These are phyloP conservation scores for Paraurostyla sp. DNA, from an alignment of 73 alveolate genomes.

Conservation along the genomic window DNA sequence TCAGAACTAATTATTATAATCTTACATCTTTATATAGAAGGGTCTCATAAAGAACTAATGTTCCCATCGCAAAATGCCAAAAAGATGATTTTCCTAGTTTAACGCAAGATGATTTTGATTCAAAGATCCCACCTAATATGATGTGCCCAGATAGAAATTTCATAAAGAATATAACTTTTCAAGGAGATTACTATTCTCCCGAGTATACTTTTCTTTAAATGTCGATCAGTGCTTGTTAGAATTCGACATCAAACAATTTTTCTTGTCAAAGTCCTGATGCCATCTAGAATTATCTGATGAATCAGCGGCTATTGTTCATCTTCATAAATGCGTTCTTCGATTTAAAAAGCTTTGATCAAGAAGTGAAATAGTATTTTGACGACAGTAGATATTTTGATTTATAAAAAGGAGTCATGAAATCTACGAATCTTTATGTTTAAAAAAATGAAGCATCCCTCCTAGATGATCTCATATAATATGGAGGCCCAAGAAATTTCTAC, in stretches of 20 bases:
- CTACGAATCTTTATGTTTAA: neutral
- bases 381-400: conserved; percentile 3
- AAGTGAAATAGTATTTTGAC: conserved; percentile 4
- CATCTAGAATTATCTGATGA: neutral
- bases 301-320: neutral
- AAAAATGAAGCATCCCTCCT: neutral
- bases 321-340: conserved; percentile 27
- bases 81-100: conserved; percentile 2
- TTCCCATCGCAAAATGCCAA: neutral
- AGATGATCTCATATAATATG: conserved; percentile 28
- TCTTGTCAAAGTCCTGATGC: neutral
- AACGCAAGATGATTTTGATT: neutral
- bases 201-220: conserved; percentile 5
- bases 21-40: too few relatives aligned
- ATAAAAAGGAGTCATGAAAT: neutral
- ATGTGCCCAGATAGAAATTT: too few relatives aligned
- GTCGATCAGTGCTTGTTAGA: neutral
- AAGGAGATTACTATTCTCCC: conserved; percentile 24
- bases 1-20: neutral
- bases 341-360: conserved; percentile 27
- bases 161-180: too few relatives aligned
- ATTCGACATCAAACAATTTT: neutral
- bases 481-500: neutral
- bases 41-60: neutral
- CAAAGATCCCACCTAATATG: neutral